A percentile compares a stretch with the other conserved stretches of the same genome.
Evolutionary conservation across 2,329 filamentous ascomycete genomes (phyloP).

Genomic region (Aspergillus vadensis): DNA sequence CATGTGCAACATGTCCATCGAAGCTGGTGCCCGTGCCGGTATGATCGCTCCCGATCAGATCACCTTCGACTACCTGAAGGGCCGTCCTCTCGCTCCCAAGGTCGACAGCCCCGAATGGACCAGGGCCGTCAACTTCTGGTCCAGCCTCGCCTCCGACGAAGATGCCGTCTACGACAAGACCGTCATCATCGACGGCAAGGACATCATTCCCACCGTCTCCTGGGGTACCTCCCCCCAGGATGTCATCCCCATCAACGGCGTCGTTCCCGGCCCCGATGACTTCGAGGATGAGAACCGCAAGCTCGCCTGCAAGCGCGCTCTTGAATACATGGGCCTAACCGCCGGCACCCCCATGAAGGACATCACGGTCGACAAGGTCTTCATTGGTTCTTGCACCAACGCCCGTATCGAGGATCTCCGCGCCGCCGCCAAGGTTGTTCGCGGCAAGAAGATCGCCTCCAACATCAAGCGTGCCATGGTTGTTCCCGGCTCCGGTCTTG

Average conservation of each 20-base stretch:
- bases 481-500: slow-evolving; percentile 90
- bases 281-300: slow-evolving; percentile 81
- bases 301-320: slow-evolving; percentile 72
- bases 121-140: slow-evolving; percentile 85
- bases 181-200: slow-evolving; percentile 85
- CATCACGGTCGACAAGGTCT: slow-evolving; percentile 91
- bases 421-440: slow-evolving; percentile 79
- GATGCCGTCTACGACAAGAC: slow-evolving; percentile 88
- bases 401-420: slow-evolving; percentile 94
- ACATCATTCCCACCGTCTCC: slow-evolving; percentile 89
- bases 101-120: slow-evolving; percentile 86
- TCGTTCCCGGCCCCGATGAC: slow-evolving; percentile 86
- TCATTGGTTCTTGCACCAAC: slow-evolving; percentile 98
- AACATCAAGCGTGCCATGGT: slow-evolving; percentile 96
- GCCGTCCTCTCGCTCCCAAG: slow-evolving; percentile 82
- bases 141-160: slow-evolving; percentile 78
- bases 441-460: slow-evolving; percentile 80
- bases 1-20: slow-evolving; percentile 99
- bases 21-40: slow-evolving; percentile 89
- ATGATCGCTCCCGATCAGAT: slow-evolving; percentile 95
- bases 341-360: slow-evolving; percentile 89
- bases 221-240: slow-evolving; percentile 98
- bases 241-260: slow-evolving; percentile 88
- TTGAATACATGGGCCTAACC: slow-evolving; percentile 94
- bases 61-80: slow-evolving; percentile 95